Evolutionary conservation across 2,329 filamentous ascomycete genomes (phyloP), one percentile per base, ranked within the genome.

Genomic region (Aspergillus nomiae): DNA sequence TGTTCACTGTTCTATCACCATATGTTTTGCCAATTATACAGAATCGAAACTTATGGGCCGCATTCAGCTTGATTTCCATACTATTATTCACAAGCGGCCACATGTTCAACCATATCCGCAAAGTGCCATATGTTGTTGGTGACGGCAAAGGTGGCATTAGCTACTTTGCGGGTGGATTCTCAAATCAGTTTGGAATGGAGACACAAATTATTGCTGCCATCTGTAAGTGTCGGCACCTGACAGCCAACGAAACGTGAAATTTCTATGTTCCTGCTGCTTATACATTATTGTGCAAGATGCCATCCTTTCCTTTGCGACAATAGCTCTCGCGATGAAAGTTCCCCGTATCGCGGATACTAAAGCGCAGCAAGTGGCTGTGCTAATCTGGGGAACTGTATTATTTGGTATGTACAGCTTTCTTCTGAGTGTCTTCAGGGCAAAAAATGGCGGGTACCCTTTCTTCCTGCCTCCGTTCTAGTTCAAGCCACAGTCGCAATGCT

Each of bases 71-170:
- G 69, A 93, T 98, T 72, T 85, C 89, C 16, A 94, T 99, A 66
- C 86, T 99, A 48, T 84, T 97, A 62, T 99, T 98, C 81, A 97
- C 91, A 54, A 95, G 91, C 71, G 96, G 95, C 45, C 94, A 98
- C 80, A 99, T 99, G 96, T 99, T 96, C 86, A 99, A 98, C 79
- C 94, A 97, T 75, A 99, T 99, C 74, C 88, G 96, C 71, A 94
- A 95, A 77, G 92, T 96, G 3, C 95, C 95, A 3, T 99, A 99
- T 72, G 92, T 98, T 36, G 85, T 89, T 48, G 91, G 90, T 48
- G 89, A 98, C 75, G 92, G 92, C 43, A 88, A 86, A 60, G 95
- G 95, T 21, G 93, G 93, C 6, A 87, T 99, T 65, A 91, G 81
- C 74, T 98, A 98, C 78, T 95, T 99, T 78, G 92, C 94, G 4